Base-by-base conservation (phyloP, 2,329 filamentous ascomycete species). In the Fusarium sp. region DNA sequence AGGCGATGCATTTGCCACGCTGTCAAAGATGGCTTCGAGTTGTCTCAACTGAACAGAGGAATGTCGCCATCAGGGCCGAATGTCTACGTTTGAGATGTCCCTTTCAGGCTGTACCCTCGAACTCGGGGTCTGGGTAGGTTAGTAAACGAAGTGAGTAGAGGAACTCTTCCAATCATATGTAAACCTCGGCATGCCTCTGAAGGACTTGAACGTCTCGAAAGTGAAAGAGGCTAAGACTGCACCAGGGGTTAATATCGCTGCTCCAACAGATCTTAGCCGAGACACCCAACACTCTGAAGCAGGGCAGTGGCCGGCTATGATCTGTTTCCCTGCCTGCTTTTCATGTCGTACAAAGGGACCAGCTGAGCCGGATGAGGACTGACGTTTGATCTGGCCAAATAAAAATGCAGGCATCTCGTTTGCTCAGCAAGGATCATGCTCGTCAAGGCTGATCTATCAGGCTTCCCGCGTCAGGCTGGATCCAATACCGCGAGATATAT, bases 401-500 rank as follows among this genome's bases (percentile, higher is more conserved):
- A 70, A 11, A 60, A 57, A 48, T 18, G 11, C 27, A 72, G 35
- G 13, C 37, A 66, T 27, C 6, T 32, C 45, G 30, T 56, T 41
- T 43, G 30, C 20, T 5, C 6, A 11, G n/a, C 50, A 56, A 56
- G 50, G 48, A 32, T 52, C 18, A 52, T 52, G 16, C 25, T 7
- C 27, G 16, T 52, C 5, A 30, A 50, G 45, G 45, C 45, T 27
- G 45, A 9, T 27, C 23, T 18, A 25, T 30, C 18, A 32, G 48
- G 27, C 18, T 32, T 13, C 25, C 18, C 18, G 48, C 48, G 48
- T 52, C 27, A n/a, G 18, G 48, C 48, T 52, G 48, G 48, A 32
- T n/a, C 48, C 48, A 52, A 52, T 52, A n/a, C 48, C 48, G n/a
- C 48, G 48, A 52, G 48, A 52, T 52, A 52, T 52, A 52, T 52